A percentile compares a stretch with the other conserved stretches of the same genome.
phyloP scores from a whole-genome alignment of 2,329 filamentous ascomycete species.

The Penicillium sp. region DNA sequence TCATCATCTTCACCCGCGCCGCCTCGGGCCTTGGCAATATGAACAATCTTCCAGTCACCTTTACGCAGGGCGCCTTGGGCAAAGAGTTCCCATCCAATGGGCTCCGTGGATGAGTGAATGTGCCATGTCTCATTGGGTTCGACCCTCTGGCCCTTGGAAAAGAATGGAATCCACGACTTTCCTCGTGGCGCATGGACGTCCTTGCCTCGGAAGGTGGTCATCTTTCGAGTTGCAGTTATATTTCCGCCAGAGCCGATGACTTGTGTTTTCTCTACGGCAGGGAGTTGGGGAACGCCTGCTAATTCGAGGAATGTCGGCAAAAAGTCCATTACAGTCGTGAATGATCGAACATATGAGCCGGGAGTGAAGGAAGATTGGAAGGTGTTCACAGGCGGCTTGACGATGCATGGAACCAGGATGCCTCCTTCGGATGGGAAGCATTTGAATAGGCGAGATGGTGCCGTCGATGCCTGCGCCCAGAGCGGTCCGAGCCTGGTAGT shows the following conservation, averaged over 20 bases:
- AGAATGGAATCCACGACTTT: conserved; percentile 12
- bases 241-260: neutral
- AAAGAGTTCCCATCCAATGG: conserved; percentile 24
- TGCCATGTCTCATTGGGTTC: conserved; percentile 27
- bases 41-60: conserved; percentile 15
- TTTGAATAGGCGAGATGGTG: conserved; percentile 43
- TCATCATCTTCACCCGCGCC: conserved; percentile 23
- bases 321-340: conserved; percentile 17
- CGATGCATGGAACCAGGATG: conserved; percentile 41
- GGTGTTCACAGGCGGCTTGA: neutral
- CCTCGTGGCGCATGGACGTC: conserved; percentile 10
- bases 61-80: conserved; percentile 11
- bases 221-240: conserved; percentile 4
- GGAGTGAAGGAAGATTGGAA: neutral
- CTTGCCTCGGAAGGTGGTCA: conserved; percentile 9
- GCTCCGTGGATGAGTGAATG: conserved; percentile 25
- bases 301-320: conserved; percentile 15
- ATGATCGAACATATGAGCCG: neutral
- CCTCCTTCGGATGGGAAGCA: conserved; percentile 42
- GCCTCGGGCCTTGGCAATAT: conserved; percentile 6
- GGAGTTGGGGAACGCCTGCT: conserved; percentile 12
- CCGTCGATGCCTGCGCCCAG: conserved; percentile 57
- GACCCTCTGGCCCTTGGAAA: neutral
- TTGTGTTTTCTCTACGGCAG: neutral
- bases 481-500: conserved; percentile 43